Evolutionary conservation across 2,329 filamentous ascomycete species (phyloP), one percentile per base, ranked within the genome.

Genomic region (Botryosphaeria dothidea): DNA sequence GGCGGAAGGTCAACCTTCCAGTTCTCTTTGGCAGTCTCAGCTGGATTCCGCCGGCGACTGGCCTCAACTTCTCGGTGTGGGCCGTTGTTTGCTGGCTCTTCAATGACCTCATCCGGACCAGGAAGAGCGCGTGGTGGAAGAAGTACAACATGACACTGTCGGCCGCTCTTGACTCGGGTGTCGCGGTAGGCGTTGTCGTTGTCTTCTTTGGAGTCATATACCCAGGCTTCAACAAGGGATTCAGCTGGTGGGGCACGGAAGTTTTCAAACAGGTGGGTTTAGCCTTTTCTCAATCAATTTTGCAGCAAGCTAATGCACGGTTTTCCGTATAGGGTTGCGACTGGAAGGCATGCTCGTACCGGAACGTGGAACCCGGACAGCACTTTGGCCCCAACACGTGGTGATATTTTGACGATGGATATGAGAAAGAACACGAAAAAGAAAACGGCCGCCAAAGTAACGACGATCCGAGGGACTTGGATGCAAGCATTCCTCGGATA

Each of bases 121-220:
- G 89, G 23, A 89, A 87, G 27, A 83, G 82, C 31, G 88, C 86
- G 1, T 96, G 92, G 92, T 96, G 92, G 92, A 88, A 87, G 54
- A 95, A 96, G 78, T 96, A 96, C 76, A 94, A 91, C 45, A 95
- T 96, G 91, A 93, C 92, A 3, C 81, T 96, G 61, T 92, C 89
- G 65, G 92, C 92, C 0, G 92, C 91, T 1, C 82, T 96, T 64
- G 92, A 96, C 74, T 93, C 90, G 0, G 92, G 92, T 0, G 81
- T 96, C 21, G 92, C 92, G 0, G 91, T 93, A 71, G 91, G 91
- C 29, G 89, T 95, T 38, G 88, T 96, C 9, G 85, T 94, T 3
- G 88, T 95, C 27, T 96, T 96, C 75, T 94, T 96, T 71, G 91
- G 88, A 19, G 90, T 96, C 69, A 85, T 95, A n/a, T 94, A 93